A percentile compares a stretch with the other conserved stretches of the same genome.
Conservation (phyloP, 805 yeast genomes). For the Brettanomyces nanus region DNA sequence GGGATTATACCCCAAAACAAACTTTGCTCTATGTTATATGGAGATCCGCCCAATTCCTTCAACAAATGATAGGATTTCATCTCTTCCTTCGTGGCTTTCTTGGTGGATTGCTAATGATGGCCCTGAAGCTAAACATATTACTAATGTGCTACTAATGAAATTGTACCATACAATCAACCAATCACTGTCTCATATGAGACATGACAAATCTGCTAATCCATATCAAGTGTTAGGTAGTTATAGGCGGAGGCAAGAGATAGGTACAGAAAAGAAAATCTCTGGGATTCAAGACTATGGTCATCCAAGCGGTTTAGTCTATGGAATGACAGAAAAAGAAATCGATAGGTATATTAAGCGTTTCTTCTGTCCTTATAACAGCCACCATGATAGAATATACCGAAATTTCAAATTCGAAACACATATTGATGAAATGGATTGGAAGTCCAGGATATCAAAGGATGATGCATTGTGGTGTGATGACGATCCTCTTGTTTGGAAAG, state of each 20-base stretch:
- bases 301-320: not conserved
- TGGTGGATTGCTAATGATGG: constrained; percentile 26
- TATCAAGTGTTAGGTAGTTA: constrained; percentile 23
- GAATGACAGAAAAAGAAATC: constrained; percentile 6
- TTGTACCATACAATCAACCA: constrained; percentile 38
- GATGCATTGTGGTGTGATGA: not conserved
- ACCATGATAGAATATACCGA: constrained; percentile 20
- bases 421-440: constrained; percentile 19
- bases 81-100: constrained; percentile 20
- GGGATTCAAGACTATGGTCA: constrained; percentile 4
- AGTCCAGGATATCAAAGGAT: not conserved
- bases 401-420: constrained; percentile 22
- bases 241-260: constrained; percentile 2
- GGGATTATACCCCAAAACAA: constrained; percentile 45
- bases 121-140: constrained; percentile 28
- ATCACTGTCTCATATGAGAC: constrained; percentile 9
- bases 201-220: not conserved
- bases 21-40: constrained; percentile 33
- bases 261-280: constrained; percentile 15
- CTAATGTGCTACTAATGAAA: constrained; percentile 38
- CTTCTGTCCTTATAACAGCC: constrained; percentile 17
- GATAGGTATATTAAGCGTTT: constrained; percentile 22
- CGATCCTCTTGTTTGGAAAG: constrained; percentile 4
- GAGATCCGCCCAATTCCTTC: constrained; percentile 19
- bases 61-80: constrained; percentile 4